phyloP scores from a whole-genome alignment of 1,139 yeast genomes.

The Pichia sp. region DNA sequence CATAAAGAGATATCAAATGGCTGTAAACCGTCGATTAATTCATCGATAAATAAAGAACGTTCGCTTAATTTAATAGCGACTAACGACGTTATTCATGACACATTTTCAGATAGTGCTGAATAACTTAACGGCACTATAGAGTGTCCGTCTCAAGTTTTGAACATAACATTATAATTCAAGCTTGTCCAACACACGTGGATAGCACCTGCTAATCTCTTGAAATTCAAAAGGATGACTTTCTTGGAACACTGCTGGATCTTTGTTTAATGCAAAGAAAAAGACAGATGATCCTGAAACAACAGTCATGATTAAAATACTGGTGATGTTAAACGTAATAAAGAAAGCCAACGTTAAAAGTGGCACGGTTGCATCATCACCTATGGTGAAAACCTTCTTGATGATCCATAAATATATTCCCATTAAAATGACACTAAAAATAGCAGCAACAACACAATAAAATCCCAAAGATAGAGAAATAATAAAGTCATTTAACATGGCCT shows the following conservation, averaged over 20 bases:
- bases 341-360: conserved; percentile 68
- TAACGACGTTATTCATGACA: no score
- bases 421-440: conserved; percentile 59
- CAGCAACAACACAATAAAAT: conserved; percentile 64
- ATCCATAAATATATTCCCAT: conserved; percentile 56
- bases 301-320: conserved; percentile 64
- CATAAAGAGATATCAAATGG: no score
- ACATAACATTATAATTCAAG: conserved; percentile 4
- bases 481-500: conserved; percentile 50
- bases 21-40: no score
- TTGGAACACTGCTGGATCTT: conserved; percentile 80
- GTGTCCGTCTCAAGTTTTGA: no score
- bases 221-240: conserved; percentile 57
- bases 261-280: conserved; percentile 78
- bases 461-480: conserved; percentile 70
- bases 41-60: no score
- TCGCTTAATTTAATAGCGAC: no score
- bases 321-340: conserved; percentile 52
- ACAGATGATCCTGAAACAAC: conserved; percentile 79
- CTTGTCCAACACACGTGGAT: conserved; percentile 52
- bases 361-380: conserved; percentile 70
- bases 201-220: conserved; percentile 40
- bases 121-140: no score
- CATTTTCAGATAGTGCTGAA: no score
- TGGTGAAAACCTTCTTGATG: conserved; percentile 24